Conservation (phyloP, 1,139 yeast genomes). For the Debaryomyces robertsiae region DNA sequence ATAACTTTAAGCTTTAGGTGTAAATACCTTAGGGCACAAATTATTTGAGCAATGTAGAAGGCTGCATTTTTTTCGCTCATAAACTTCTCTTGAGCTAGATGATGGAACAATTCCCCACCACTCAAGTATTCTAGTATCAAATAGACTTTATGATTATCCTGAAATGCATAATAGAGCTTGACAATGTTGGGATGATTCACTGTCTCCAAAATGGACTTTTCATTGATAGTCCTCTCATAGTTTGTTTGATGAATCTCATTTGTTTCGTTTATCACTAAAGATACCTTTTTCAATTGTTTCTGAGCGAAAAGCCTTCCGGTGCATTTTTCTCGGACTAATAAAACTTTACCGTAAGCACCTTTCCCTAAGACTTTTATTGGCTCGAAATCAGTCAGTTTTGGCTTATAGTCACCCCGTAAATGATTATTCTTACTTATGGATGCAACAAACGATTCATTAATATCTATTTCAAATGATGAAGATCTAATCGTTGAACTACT, state of each 20-base stretch:
- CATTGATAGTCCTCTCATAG: slow-evolving; percentile 44
- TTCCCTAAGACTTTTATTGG: slow-evolving; percentile 83
- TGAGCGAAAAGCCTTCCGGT: slow-evolving; percentile 82
- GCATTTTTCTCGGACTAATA: slow-evolving; percentile 66
- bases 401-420: slow-evolving; percentile 23
- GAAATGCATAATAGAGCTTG: slow-evolving; percentile 84
- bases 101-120: slow-evolving; percentile 92
- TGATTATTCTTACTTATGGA: slow-evolving; percentile 20
- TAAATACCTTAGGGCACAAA: slow-evolving; percentile 77
- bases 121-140: slow-evolving; percentile 83
- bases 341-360: slow-evolving; percentile 90
- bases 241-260: slow-evolving; percentile 39
- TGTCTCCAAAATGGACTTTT: slow-evolving; percentile 43
- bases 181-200: slow-evolving; percentile 85
- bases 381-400: slow-evolving; percentile 61
- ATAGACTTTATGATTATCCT: slow-evolving; percentile 79
- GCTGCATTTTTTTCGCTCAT: slow-evolving; percentile 76
- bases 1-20: slow-evolving; percentile 78
- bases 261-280: slow-evolving; percentile 40
- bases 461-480: slow-evolving; percentile 27
- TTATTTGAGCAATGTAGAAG: slow-evolving; percentile 84
- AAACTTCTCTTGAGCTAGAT: slow-evolving; percentile 55
- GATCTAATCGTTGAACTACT: slow-evolving; percentile 11
- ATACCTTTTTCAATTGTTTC: slow-evolving; percentile 83
- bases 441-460: slow-evolving; percentile 30